Evolutionary conservation across 73 alveolate species (phyloP).

Genomic region (Paramecium pentaurelia): DNA sequence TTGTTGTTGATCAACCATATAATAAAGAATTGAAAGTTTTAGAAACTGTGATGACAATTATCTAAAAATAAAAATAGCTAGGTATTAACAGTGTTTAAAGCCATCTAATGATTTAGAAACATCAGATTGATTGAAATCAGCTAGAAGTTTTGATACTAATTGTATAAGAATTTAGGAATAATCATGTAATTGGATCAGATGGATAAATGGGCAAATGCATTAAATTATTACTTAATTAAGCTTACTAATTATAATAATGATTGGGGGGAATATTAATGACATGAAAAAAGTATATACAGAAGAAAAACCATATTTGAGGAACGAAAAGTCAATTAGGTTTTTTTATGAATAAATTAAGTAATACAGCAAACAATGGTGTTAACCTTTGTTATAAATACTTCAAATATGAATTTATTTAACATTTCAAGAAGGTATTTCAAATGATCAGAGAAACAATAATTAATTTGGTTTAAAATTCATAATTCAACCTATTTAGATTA

Average conservation of each 20-base stretch:
- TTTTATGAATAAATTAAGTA: slow-evolving; percentile 67
- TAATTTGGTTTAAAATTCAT: neutral
- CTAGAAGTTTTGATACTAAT: slow-evolving; percentile 92
- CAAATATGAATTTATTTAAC: slow-evolving; percentile 52
- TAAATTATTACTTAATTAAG: slow-evolving; percentile 83
- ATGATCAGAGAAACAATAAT: slow-evolving; percentile 52
- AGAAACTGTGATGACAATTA: slow-evolving; percentile 76
- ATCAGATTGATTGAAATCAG: slow-evolving; percentile 89
- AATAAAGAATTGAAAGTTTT: slow-evolving; percentile 84
- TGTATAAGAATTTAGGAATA: slow-evolving; percentile 88
- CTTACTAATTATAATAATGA: slow-evolving; percentile 89
- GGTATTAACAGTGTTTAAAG: slow-evolving; percentile 93
- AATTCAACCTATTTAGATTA: slow-evolving; percentile 41
- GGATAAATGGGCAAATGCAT: slow-evolving; percentile 91
- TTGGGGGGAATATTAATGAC: slow-evolving; percentile 90
- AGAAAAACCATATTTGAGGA: slow-evolving; percentile 78
- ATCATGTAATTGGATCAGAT: slow-evolving; percentile 90
- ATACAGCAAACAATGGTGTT: slow-evolving; percentile 65
- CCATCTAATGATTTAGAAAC: slow-evolving; percentile 90
- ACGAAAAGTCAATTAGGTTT: slow-evolving; percentile 68
- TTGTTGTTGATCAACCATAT: slow-evolving; percentile 89
- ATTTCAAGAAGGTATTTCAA: slow-evolving; percentile 55
- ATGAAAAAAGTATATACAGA: slow-evolving; percentile 71
- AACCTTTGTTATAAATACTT: slow-evolving; percentile 44
- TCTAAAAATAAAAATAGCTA: slow-evolving; percentile 75